Evolutionary conservation across 148 eudicot genomes (phyloP).

Genomic region (Spergularia bocconei): DNA sequence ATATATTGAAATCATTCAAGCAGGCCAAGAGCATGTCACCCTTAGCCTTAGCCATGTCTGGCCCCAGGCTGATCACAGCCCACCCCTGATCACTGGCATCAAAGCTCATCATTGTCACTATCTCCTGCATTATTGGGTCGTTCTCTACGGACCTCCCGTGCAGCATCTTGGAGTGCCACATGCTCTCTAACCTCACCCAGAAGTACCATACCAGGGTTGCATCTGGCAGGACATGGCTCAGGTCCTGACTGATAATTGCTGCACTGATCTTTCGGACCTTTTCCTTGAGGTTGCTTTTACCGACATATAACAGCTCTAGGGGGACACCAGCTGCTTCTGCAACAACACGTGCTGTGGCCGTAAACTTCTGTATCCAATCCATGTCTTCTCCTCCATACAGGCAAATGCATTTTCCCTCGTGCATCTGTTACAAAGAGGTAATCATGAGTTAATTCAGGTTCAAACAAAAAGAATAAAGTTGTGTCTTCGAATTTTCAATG

Average conservation of each 20-base stretch:
- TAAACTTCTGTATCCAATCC: slow-evolving; percentile 64
- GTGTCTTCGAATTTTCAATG: too few relatives aligned
- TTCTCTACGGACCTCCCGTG: slow-evolving; percentile 49
- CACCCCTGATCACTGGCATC: slow-evolving; percentile 73
- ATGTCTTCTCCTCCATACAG: slow-evolving; percentile 81
- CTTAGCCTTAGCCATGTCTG: slow-evolving; percentile 57
- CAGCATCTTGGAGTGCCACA: slow-evolving; percentile 82
- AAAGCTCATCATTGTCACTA: slow-evolving; percentile 57
- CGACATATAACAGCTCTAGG: slow-evolving; percentile 70
- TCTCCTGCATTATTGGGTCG: slow-evolving; percentile 64
- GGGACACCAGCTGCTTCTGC: slow-evolving; percentile 43
- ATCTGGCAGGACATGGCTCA: slow-evolving; percentile 55
- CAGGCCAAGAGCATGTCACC: slow-evolving; percentile 43
- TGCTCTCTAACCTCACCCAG: slow-evolving; percentile 73
- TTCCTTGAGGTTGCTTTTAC: slow-evolving; percentile 62
- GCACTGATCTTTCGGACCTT: slow-evolving; percentile 42
- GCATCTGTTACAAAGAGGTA: slow-evolving; percentile 31
- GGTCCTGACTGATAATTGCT: slow-evolving; percentile 30
- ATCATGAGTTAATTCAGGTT: background rate
- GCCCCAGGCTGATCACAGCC: slow-evolving; percentile 63
- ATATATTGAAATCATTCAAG: slow-evolving; percentile 33
- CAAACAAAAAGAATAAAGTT: background rate
- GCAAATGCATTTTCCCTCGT: slow-evolving; percentile 47
- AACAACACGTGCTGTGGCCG: slow-evolving; percentile 30
- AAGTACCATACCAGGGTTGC: slow-evolving; percentile 64